phyloP scores from a whole-genome alignment of 78 protist species.

The Dictyostelium capitatum region DNA sequence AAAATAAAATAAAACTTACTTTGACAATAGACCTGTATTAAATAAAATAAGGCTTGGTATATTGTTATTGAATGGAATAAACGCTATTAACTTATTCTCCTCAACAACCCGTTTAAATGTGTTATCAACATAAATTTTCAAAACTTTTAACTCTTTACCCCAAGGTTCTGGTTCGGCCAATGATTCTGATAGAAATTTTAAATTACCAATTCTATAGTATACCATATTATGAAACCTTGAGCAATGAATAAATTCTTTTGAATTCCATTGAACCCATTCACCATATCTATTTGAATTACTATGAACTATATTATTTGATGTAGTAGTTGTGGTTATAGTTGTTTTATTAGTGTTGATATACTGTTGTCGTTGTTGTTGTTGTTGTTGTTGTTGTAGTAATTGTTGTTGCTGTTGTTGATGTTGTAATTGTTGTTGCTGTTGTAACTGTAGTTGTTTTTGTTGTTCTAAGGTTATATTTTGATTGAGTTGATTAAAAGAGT shows the following conservation, averaged over 20 bases:
- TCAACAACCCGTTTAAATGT: conserved; percentile 65
- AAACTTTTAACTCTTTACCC: conserved; percentile 63
- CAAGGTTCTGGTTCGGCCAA: conserved; percentile 59
- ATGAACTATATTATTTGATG: neutral
- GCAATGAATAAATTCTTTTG: neutral
- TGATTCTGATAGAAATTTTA: conserved; percentile 43
- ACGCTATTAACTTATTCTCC: conserved; percentile 55
- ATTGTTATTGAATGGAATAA: neutral
- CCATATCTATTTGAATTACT: neutral
- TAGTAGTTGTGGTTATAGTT: neutral
- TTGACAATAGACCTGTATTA: conserved; percentile 59
- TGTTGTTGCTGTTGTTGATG: neutral
- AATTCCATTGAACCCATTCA: conserved; percentile 47
- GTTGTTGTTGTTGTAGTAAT: neutral
- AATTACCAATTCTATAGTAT: conserved; percentile 56
- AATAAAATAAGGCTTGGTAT: conserved; percentile 31
- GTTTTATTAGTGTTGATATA: neutral
- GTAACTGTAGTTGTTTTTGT: neutral
- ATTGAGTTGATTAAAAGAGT: neutral
- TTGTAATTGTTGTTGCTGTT: neutral
- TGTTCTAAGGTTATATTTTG: neutral
- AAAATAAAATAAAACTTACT: neutral
- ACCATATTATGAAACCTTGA: conserved; percentile 65
- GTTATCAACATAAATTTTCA: conserved; percentile 56
- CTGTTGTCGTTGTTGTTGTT: conserved; percentile 17